phyloP scores from a whole-genome alignment of 164 flowering plant species.

The Piper longum region DNA sequence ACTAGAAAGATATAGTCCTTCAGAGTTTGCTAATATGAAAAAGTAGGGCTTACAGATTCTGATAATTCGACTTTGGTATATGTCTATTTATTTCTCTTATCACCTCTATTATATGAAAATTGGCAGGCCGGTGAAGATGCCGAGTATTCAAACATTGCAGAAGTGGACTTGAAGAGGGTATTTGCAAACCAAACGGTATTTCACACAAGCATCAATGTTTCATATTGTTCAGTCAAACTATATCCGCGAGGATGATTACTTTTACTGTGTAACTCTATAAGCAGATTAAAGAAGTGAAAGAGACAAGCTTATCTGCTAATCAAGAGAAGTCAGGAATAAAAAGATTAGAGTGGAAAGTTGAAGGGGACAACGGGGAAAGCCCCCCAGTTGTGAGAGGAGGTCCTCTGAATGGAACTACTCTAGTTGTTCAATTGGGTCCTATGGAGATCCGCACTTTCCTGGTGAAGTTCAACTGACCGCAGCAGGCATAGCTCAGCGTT shows the following conservation, averaged over 20 bases:
- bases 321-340: conserved; percentile 66
- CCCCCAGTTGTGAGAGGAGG: conserved; percentile 37
- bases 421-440: conserved; percentile 74
- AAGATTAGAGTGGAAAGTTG: conserved; percentile 57
- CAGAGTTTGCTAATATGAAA: no score
- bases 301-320: conserved; percentile 66
- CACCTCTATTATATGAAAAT: conserved; percentile 2
- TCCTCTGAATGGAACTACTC: conserved; percentile 33
- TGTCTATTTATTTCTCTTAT: not conserved
- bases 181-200: conserved; percentile 41
- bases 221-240: not conserved
- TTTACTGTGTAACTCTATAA: not conserved
- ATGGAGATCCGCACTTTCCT: conserved; percentile 90
- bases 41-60: no score
- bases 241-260: not conserved
- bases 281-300: conserved; percentile 57
- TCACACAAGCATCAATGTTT: no score
- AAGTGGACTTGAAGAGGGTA: conserved; percentile 69
- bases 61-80: no score
- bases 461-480: conserved; percentile 20
- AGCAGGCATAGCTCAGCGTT: not conserved
- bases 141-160: conserved; percentile 35
- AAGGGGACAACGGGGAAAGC: conserved; percentile 24
- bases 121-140: conserved; percentile 59
- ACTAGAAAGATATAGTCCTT: no score